Base-by-base conservation (phyloP, 2,329 filamentous ascomycete genomes). In the Aspergillus sp. region DNA sequence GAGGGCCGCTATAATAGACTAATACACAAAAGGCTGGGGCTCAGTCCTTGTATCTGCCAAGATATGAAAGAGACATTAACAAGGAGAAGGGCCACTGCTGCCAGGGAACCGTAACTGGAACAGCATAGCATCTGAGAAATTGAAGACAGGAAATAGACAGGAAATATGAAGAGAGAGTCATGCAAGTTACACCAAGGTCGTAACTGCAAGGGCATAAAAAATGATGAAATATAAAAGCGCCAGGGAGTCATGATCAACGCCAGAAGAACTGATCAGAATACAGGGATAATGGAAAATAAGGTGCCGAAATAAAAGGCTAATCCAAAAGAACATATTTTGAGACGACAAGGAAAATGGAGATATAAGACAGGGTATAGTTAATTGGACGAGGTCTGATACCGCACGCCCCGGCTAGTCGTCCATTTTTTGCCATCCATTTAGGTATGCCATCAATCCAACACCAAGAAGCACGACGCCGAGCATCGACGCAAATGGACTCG, bases 401-500 rank as follows among this genome's bases (percentile, higher is more conserved):
- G 37, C 34, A 11, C 15, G n/a, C 6, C 9, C 34, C n/a, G 13
- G 15, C 68, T 71, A 81, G 70, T 76, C 77, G 59, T 82, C 81
- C 54, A 77, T 72, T 67, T 80, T 81, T 68, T 91, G 89, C 89
- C 89, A 93, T 51, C 89, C 88, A 69, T 95, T 95, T 65, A 95
- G 82, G 74, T 92, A 93, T 42, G 89, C 89, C 90, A 95, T 95
- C 63, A 95, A 73, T 13, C 90, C 89, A 78, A 95, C 88, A 33
- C 90, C 90, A 60, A 95, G 78, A 56, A 95, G 75, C 24, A 95
- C 90, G 33, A 95, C 90, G 11, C 90, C 89, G 46, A 95, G 76
- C 84, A 93, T 91, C 2, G 89, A 92, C 41, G 89, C 88, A 69
- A 93, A 93, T 15, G 90, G 90, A 58, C 90, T 80, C 56, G 83